Conservation (phyloP, 345 rosid genomes). For the Diplotaxis tenuifolia region DNA sequence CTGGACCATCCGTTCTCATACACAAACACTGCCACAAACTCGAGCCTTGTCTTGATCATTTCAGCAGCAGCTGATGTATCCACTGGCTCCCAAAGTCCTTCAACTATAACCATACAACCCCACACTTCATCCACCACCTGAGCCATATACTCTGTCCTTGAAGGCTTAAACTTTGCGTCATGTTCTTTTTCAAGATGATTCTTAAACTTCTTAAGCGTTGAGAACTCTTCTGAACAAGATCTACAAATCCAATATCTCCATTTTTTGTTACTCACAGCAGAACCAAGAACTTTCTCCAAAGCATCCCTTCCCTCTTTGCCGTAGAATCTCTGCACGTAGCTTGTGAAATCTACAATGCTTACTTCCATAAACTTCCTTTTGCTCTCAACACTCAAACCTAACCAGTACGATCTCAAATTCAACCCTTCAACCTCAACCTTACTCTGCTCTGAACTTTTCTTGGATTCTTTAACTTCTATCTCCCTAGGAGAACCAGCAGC, state of each 20-base stretch:
- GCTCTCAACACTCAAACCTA: constrained; percentile 7
- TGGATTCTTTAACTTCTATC: background rate
- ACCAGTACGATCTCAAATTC: constrained; percentile 6
- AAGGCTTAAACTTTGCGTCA: constrained; percentile 2
- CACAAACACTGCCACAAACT: constrained; percentile 3
- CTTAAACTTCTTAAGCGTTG: constrained; percentile 12
- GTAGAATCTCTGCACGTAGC: background rate
- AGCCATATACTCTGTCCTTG: background rate
- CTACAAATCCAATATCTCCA: constrained; percentile 29
- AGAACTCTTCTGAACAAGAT: constrained; percentile 8
- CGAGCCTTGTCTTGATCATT: constrained; percentile 15
- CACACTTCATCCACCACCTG: background rate
- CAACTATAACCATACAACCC: background rate
- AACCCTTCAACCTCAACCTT: background rate
- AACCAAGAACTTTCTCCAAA: constrained; percentile 15
- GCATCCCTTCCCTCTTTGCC: background rate
- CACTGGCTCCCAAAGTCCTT: constrained; percentile 31
- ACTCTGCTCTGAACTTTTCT: background rate
- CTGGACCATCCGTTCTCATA: constrained; percentile 34
- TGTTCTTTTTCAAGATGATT: constrained; percentile 28
- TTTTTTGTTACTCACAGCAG: background rate
- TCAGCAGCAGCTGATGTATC: constrained; percentile 8
- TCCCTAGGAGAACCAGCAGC: background rate
- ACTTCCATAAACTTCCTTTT: constrained; percentile 22
- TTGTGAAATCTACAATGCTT: background rate